A percentile compares a stretch with the other conserved stretches of the same genome.
phyloP scores from a whole-genome alignment of 805 yeast genomes.

The Saccharomycopsis guyanensis region DNA sequence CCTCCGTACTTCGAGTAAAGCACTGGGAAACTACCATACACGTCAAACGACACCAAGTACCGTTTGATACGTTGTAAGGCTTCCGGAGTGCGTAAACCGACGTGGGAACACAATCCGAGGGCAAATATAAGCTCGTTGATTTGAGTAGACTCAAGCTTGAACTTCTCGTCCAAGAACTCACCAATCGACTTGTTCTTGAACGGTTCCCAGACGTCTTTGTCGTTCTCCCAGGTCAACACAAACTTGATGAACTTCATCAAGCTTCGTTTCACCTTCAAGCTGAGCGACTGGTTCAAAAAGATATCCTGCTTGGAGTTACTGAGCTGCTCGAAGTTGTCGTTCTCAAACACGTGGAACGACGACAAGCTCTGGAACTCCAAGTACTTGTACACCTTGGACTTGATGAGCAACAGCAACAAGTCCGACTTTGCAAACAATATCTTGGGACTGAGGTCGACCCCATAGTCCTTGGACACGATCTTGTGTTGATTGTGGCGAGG shows the following conservation, averaged over 20 bases:
- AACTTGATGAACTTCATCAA: conserved; percentile 91
- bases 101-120: conserved; percentile 67
- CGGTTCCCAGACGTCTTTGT: conserved; percentile 47
- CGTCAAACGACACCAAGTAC: conserved; percentile 76
- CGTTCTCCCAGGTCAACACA: conserved; percentile 61
- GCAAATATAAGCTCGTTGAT: conserved; percentile 78
- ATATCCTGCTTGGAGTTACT: conserved; percentile 87
- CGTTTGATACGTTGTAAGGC: conserved; percentile 80
- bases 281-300: conserved; percentile 77
- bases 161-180: conserved; percentile 53
- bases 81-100: conserved; percentile 55
- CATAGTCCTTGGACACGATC: conserved; percentile 64
- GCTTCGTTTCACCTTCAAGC: conserved; percentile 68
- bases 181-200: conserved; percentile 50
- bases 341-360: conserved; percentile 89
- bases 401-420: conserved; percentile 65
- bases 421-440: conserved; percentile 88
- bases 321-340: conserved; percentile 81
- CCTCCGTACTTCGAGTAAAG: conserved; percentile 91
- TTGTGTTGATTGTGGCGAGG: conserved; percentile 45
- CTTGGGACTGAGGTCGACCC: conserved; percentile 82
- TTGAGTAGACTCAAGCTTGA: conserved; percentile 67
- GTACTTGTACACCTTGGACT: conserved; percentile 83
- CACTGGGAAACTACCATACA: conserved; percentile 92
- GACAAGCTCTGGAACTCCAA: conserved; percentile 86